Evolutionary conservation across 371 early-diverging fungal genomes (phyloP).

Genomic region (Umbelopsis sp.): DNA sequence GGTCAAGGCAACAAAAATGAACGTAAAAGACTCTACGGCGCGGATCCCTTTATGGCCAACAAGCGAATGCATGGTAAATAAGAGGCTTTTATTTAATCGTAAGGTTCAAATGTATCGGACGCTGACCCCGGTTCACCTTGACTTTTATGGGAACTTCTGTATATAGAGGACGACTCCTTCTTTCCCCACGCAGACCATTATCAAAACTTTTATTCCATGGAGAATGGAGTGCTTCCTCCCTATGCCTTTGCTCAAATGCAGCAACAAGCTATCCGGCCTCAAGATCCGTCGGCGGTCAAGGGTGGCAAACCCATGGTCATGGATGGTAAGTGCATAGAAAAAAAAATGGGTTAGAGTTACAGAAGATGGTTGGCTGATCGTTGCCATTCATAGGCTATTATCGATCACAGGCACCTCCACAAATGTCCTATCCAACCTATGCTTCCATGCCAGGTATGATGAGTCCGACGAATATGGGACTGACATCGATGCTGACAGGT

Average conservation of each 20-base stretch:
- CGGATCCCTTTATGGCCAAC: constrained; percentile 15
- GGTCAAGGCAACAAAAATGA: constrained; percentile 14
- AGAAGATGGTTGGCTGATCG: neutral
- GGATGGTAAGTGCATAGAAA: neutral
- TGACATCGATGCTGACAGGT: constrained; percentile 12
- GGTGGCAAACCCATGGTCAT: neutral
- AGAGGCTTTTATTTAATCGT: too few relatives aligned
- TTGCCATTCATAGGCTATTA: constrained; percentile 11
- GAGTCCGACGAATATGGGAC: constrained; percentile 5
- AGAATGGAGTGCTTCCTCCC: constrained; percentile 11
- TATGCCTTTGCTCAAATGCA: constrained; percentile 16
- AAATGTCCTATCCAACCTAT: constrained; percentile 7
- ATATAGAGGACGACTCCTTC: constrained; percentile 5
- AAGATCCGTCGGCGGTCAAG: neutral
- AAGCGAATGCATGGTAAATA: constrained; percentile 17
- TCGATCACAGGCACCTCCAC: constrained; percentile 15
- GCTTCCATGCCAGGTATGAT: constrained; percentile 11
- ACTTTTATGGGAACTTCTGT: constrained; percentile 6
- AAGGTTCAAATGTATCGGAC: neutral
- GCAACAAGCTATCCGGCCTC: neutral
- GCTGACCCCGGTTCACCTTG: constrained; percentile 15
- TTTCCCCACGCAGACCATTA: constrained; percentile 11
- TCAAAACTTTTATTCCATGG: constrained; percentile 13
- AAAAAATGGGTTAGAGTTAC: too few relatives aligned
- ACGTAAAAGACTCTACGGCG: constrained; percentile 1